Evolutionary conservation across 257 asterid species (phyloP), one percentile per base, ranked within the genome.

Genomic region (Echites panduratus): DNA sequence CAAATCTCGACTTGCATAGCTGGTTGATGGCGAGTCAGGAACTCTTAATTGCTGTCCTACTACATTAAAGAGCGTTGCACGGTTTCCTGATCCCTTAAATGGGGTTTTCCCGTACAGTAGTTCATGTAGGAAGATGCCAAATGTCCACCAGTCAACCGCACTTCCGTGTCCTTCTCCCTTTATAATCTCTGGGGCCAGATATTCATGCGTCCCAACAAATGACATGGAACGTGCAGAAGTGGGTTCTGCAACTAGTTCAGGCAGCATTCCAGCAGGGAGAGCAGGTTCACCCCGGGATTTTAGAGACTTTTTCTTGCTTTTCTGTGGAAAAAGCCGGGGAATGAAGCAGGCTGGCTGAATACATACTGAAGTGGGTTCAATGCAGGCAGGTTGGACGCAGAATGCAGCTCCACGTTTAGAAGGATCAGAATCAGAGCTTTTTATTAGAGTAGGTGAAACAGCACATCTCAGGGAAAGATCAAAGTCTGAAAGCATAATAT

Each of bases 61-160:
- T 52, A 80, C 81, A 56, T 80, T 80, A 78, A 80, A 76, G 49
- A 80, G 80, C 20, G 84, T 80, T 61, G 81, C 81, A 35, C 84
- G 77, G 40, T 80, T 80, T 20, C 81, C 81, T 35, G 84, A 80
- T 9, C 84, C 84, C 53, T 80, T 80, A 54, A 80, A 80, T 10
- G 84, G 84, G 48, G 84, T 80, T 73, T 73, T 80, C 77, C 84
- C 81, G 41, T 73, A 80, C 5, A 80, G 49, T 70, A 80, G 70
- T 70, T 80, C 84, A 9, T 80, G 78, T 47, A 80, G 75, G 66
- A 80, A 80, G 19, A 80, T 80, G 41, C 84, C 84, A 69, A 76
- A 80, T 48, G 84, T 80, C 84, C 84, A 80, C 84, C 84, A 80
- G 67, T 80, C 84, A 66, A 80, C 84, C 54, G 84, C 84, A 80